Evolutionary conservation across 2,329 filamentous ascomycete genomes (phyloP).

Genomic region (Davidsoniella virescens): DNA sequence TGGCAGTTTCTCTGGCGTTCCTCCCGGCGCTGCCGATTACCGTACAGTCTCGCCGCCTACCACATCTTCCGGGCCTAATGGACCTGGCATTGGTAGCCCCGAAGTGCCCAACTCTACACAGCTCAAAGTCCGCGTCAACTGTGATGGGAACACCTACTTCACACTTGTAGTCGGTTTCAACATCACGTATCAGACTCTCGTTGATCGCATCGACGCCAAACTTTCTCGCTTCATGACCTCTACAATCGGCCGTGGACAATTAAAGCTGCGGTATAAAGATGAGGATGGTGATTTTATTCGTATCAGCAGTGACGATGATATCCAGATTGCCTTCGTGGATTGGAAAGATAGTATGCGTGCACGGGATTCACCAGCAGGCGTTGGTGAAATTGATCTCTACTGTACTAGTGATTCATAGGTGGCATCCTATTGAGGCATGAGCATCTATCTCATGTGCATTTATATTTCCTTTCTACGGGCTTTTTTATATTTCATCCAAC

Average conservation of each 20-base stretch:
- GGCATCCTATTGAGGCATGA: not conserved
- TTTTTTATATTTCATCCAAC: not conserved
- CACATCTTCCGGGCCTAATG: not conserved
- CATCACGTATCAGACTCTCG: slow-evolving; percentile 83
- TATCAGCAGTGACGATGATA: slow-evolving; percentile 90
- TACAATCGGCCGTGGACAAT: slow-evolving; percentile 64
- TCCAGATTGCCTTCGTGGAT: slow-evolving; percentile 87
- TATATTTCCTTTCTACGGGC: not conserved
- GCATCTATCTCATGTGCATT: slow-evolving; percentile 4
- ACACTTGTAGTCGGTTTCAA: slow-evolving; percentile 94
- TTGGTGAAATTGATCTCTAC: slow-evolving; percentile 82
- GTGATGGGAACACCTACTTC: slow-evolving; percentile 69
- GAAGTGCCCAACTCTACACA: slow-evolving; percentile 50
- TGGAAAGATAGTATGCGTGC: slow-evolving; percentile 53
- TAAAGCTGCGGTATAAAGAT: slow-evolving; percentile 81
- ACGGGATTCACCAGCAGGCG: slow-evolving; percentile 39
- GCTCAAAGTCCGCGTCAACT: slow-evolving; percentile 90
- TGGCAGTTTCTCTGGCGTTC: slow-evolving; percentile 17
- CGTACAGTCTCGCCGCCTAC: slow-evolving; percentile 32
- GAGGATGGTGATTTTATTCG: slow-evolving; percentile 86
- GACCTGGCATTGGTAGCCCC: slow-evolving; percentile 23
- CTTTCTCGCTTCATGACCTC: slow-evolving; percentile 71
- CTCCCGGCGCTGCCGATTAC: slow-evolving; percentile 25
- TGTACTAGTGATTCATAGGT: slow-evolving; percentile 40
- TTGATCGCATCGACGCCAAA: slow-evolving; percentile 92